Conservation (phyloP, 345 rosid genomes). For the Boechera divaricarpa region DNA sequence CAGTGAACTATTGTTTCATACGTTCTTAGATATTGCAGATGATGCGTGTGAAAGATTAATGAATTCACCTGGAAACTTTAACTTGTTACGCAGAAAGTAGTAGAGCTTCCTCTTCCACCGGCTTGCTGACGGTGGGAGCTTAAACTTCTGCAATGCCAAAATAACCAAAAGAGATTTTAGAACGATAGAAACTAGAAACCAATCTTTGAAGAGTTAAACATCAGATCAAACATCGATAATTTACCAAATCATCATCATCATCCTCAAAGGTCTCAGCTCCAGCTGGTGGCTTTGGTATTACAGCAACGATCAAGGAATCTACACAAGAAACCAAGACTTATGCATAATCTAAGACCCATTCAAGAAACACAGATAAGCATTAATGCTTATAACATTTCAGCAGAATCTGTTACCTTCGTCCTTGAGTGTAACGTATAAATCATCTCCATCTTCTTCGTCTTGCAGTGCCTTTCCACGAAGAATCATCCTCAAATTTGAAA, state of each 20-base stretch:
- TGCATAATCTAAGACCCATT: not conserved
- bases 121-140: slow-evolving; percentile 73
- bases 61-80: slow-evolving; percentile 78
- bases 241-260: slow-evolving; percentile 61
- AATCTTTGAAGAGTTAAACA: not conserved
- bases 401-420: slow-evolving; percentile 52
- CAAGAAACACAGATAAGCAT: not conserved
- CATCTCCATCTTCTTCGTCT: slow-evolving; percentile 68
- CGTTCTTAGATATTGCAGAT: slow-evolving; percentile 1
- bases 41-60: not conserved
- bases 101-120: slow-evolving; percentile 74
- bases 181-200: not conserved
- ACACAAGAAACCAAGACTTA: slow-evolving; percentile 22
- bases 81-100: slow-evolving; percentile 62
- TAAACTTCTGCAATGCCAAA: slow-evolving; percentile 62
- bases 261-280: slow-evolving; percentile 59
- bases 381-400: not conserved
- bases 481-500: slow-evolving; percentile 68
- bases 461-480: slow-evolving; percentile 68
- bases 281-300: slow-evolving; percentile 73
- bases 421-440: slow-evolving; percentile 53
- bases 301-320: slow-evolving; percentile 80
- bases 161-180: slow-evolving; percentile 3
- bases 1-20: slow-evolving; percentile 31
- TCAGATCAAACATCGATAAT: not conserved